phyloP scores from a whole-genome alignment of 768 basidiomycete genomes.

The Paxillus ammoniavirescens region DNA sequence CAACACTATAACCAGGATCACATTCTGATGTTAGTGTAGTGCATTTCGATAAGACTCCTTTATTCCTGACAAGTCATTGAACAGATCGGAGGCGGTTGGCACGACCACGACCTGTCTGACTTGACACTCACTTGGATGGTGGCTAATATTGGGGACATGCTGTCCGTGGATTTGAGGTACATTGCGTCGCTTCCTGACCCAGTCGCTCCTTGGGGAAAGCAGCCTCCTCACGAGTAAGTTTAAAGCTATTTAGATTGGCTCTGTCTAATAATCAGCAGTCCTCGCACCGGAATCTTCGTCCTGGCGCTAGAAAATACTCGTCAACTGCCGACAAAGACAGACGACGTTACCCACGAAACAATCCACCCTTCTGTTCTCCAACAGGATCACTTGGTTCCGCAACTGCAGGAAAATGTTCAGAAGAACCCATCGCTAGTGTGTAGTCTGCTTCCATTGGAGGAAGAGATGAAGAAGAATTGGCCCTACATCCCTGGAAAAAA shows the following conservation, averaged over 20 bases:
- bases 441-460: conserved; percentile 50
- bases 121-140: conserved; percentile 64
- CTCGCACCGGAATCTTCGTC: conserved; percentile 52
- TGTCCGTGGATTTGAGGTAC: conserved; percentile 58
- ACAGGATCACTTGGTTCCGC: conserved; percentile 37
- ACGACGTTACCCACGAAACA: conserved; percentile 53
- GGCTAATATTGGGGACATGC: conserved; percentile 52
- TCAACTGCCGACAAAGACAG: conserved; percentile 41
- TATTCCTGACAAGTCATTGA: not conserved
- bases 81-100: conserved; percentile 71
- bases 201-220: conserved; percentile 57
- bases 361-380: conserved; percentile 60
- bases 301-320: conserved; percentile 47
- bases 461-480: conserved; percentile 49
- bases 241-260: not conserved
- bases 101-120: conserved; percentile 66
- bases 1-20: conserved; percentile 25
- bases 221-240: conserved; percentile 61
- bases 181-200: conserved; percentile 49
- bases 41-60: not conserved
- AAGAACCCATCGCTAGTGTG: conserved; percentile 45
- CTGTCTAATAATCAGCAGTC: conserved; percentile 32
- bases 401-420: conserved; percentile 35
- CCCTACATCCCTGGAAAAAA: conserved; percentile 33
- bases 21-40: conserved; percentile 20